Evolutionary conservation across 1,284 basidiomycete genomes (phyloP), one percentile per base, ranked within the genome.

Genomic region (Microbotryomycetes sp.): DNA sequence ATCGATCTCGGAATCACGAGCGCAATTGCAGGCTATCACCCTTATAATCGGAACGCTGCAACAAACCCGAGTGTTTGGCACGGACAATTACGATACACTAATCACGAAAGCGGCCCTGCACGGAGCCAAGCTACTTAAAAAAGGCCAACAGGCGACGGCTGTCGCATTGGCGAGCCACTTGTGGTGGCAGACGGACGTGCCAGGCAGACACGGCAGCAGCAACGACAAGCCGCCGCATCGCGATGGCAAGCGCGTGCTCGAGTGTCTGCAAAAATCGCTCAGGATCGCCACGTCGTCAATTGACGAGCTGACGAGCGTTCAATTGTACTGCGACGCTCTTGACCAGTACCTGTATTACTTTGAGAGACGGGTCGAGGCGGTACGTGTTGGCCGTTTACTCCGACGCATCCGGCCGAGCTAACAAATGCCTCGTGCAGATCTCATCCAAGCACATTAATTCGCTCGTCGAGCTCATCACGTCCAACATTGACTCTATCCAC

Each of bases 31-130:
- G 73, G 91, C 91, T 27, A 93, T 97, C 73, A 90, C 89, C 5
- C 81, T 93, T 26, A 88, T 96, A 69, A 94, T 96, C 59, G 86
- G 87, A 51, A 87, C 90, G 5, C 78, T 96, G 45, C 89, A 91
- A 67, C 84, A 84, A 24, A 86, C 88, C 27, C 80, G 85, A 62
- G 90, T 92, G 26, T 96, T 96, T 73, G 86, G 86, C 29, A 82
- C 82, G 52, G 92, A 96, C 70, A 93, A 93, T 73, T 96, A 94
- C 73, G 92, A 96, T 72, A 96, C 91, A 4, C 77, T 97, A 65
- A 91, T 96, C 71, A 94, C 92, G 35, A 97, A 97, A 77, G 92
- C 91, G 24, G 91, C 92, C 9, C 78, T 96, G 69, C 92, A 97
- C 74, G 91, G 89, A 5, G 89, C 91, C 50, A 92, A 93, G 76